Conservation (phyloP, 805 yeast species). For the Cyberlindnera xishuangbannaensis region DNA sequence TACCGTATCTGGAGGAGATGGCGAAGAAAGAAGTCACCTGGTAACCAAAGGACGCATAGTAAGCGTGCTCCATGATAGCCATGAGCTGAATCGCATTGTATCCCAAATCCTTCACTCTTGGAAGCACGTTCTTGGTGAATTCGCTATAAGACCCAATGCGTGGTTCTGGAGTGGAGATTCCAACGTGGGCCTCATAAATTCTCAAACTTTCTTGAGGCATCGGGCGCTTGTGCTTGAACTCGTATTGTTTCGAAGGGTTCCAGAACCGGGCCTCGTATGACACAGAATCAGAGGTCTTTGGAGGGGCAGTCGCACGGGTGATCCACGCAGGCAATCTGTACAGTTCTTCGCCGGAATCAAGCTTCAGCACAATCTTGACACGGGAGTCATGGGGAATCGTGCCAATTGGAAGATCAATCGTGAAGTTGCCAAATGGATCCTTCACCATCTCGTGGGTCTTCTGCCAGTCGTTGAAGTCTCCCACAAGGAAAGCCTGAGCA, state of each 20-base stretch:
- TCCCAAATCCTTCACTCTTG: constrained; percentile 79
- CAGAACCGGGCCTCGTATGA: constrained; percentile 86
- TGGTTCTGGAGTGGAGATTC: constrained; percentile 90
- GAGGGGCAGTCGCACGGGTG: constrained; percentile 72
- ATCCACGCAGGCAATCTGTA: constrained; percentile 91
- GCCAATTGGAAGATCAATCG: constrained; percentile 50
- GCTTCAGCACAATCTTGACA: constrained; percentile 61
- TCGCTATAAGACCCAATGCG: constrained; percentile 79
- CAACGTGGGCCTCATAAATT: constrained; percentile 93
- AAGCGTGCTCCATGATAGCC: constrained; percentile 99
- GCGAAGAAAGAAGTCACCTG: constrained; percentile 94
- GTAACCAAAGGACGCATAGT: constrained; percentile 97
- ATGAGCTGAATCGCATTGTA: constrained; percentile 91
- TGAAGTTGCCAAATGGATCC: constrained; percentile 71
- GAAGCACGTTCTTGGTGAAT: constrained; percentile 73
- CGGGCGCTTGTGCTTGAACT: constrained; percentile 65
- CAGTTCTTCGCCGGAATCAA: constrained; percentile 62
- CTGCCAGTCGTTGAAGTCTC: constrained; percentile 90
- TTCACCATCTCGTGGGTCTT: constrained; percentile 48
- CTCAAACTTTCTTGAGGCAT: constrained; percentile 44
- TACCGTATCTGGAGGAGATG: constrained; percentile 81
- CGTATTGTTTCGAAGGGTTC: constrained; percentile 55
- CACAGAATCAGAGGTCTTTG: constrained; percentile 40
- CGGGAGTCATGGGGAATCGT: constrained; percentile 80
- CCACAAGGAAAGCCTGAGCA: constrained; percentile 64